phyloP scores from a whole-genome alignment of 192 early-diverging fungal genomes.

The Coemansia sp. region DNA sequence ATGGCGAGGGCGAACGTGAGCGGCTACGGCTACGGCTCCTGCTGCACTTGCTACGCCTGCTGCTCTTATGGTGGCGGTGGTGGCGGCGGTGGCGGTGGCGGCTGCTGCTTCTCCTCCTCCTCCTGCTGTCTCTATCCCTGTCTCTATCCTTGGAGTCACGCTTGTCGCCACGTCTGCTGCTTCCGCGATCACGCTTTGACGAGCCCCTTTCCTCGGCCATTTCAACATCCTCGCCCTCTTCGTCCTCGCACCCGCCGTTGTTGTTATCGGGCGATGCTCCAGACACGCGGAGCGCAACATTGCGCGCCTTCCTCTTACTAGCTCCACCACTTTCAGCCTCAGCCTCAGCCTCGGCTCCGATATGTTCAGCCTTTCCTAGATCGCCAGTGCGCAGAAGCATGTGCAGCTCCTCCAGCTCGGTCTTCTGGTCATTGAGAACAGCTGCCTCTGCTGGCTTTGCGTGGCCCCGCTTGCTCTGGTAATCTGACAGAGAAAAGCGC shows the following conservation, averaged over 20 bases:
- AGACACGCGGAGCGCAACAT: constrained; percentile 36
- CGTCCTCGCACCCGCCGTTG: constrained; percentile 5
- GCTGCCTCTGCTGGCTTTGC: constrained; percentile 27
- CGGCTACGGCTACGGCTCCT: constrained; percentile 12
- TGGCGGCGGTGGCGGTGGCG: constrained; percentile 19
- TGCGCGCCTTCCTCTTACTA: not conserved
- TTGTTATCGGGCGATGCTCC: constrained; percentile 37
- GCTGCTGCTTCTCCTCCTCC: constrained; percentile 11
- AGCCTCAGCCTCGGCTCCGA: not conserved
- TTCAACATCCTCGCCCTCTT: constrained; percentile 32
- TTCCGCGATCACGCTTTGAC: constrained; percentile 7
- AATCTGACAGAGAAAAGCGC: constrained; percentile 53
- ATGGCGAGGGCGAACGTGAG: constrained; percentile 5
- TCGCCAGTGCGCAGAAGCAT: constrained; percentile 46
- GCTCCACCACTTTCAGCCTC: not conserved
- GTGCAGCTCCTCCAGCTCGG: constrained; percentile 54
- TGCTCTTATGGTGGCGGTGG: constrained; percentile 25
- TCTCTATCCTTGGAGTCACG: constrained; percentile 7
- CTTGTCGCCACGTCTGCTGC: constrained; percentile 20
- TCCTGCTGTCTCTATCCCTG: not conserved
- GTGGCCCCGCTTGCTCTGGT: constrained; percentile 47
- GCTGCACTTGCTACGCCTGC: constrained; percentile 18
- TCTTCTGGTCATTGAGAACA: constrained; percentile 29
- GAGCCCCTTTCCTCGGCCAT: constrained; percentile 1
- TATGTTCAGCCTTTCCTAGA: not conserved